Evolutionary conservation across 2,329 filamentous ascomycete species (phyloP).

Genomic region (Beauveria brongniartii): DNA sequence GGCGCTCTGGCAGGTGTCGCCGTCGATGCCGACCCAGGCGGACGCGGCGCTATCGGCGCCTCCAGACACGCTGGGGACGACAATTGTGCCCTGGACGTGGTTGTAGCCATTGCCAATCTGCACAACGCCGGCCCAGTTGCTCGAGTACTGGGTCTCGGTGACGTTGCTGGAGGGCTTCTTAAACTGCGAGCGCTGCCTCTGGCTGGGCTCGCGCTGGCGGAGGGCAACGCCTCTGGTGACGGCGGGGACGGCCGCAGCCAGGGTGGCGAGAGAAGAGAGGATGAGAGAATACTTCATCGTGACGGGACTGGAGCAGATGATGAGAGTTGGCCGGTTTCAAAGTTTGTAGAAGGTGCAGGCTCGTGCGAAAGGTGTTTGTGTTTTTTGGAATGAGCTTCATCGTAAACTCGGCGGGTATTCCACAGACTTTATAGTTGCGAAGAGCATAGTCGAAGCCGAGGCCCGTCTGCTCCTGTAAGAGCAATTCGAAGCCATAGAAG

Average conservation of each 20-base stretch:
- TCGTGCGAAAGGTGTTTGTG: no score
- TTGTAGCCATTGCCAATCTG: neutral
- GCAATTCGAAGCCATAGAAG: neutral
- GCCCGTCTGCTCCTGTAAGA: neutral
- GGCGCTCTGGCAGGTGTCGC: conserved; percentile 24
- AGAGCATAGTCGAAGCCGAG: neutral
- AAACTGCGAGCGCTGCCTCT: neutral
- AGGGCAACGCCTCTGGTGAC: neutral
- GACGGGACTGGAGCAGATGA: neutral
- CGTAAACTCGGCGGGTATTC: neutral
- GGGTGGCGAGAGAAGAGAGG: neutral
- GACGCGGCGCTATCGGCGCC: conserved; percentile 12
- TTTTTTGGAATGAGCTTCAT: neutral
- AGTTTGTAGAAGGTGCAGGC: neutral
- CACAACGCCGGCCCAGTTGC: neutral
- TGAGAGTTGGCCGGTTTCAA: neutral
- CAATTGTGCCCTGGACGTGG: conserved; percentile 1
- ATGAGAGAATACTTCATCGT: neutral
- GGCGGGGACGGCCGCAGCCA: neutral
- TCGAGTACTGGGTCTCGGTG: neutral
- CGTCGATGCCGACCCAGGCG: conserved; percentile 37
- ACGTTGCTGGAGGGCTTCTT: neutral
- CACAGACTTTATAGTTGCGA: neutral
- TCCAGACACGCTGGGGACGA: neutral
- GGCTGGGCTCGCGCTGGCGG: neutral